Base-by-base conservation (phyloP, 2,329 filamentous ascomycete species). In the Tolypocladium inflatum region DNA sequence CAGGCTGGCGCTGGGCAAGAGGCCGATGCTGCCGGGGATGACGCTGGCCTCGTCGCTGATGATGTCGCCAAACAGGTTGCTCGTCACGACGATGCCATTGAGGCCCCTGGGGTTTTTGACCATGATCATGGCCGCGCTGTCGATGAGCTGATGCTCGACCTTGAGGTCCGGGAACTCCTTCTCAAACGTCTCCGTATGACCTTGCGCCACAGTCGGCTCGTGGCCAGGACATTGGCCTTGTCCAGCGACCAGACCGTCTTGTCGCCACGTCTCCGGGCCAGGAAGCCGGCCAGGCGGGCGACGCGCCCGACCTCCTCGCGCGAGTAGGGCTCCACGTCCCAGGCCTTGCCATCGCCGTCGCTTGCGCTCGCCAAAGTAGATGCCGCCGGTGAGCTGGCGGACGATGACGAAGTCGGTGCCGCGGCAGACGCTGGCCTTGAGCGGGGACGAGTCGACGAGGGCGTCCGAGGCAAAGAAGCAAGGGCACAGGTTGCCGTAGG, bases 101-200 rank as follows among this genome's bases (percentile, higher is more conserved):
- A 97, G 80, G 26, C 85, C 84, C 13, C 87, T 81, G 11, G 93
- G 93, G 75, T 92, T 93, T 86, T 96, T 97, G 70, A 97, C 84
- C 88, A 97, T 91, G 66, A 97, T 79, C 92, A 97, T 97, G 63
- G 93, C 93, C n/a, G 93, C 93, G 58, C 86, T 90, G 77, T 97
- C 93, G 70, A 97, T 96, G 55, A 97, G 82, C 72, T 97, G 92
- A 73, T 96, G 93, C 63, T 86, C 84, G 50, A 95, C 77, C 77
- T 89, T 84, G 52, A 97, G 76, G 71, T 93, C 84, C 3, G 93
- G 91, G 77, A 95, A 97, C 79, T 97, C 93, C 64, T 87, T 87
- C 65, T 81, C 82, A 81, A 96, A 93, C 59, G 91, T 81, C 76
- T 96, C 90, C 45, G 83, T 86, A 96, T 88, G 2, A 89, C 88